A percentile compares a stretch with the other conserved stretches of the same genome.
These are phyloP conservation scores for Ceratocystis cubensis DNA, from an alignment of 2,329 filamentous ascomycete genomes.

Conservation along the genomic window DNA sequence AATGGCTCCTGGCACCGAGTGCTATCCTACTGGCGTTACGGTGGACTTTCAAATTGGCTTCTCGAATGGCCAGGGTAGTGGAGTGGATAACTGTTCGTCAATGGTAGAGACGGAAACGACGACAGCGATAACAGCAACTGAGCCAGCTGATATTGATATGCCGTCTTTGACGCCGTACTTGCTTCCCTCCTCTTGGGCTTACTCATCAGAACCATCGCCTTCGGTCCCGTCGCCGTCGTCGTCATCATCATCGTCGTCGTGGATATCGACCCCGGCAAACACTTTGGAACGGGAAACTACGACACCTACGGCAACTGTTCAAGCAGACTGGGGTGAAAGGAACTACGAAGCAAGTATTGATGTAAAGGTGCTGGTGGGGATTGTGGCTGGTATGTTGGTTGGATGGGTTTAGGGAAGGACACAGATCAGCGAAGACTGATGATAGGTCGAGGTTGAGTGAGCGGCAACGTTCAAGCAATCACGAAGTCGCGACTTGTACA, in stretches of 20 bases:
- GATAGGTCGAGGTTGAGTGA: neutral
- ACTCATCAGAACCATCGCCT: neutral
- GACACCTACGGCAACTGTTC: neutral
- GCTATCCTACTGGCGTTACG: slow-evolving; percentile 33
- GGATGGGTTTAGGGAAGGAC: neutral
- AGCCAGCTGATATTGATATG: neutral
- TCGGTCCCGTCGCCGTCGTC: neutral
- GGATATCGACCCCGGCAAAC: neutral
- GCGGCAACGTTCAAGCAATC: neutral
- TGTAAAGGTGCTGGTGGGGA: neutral
- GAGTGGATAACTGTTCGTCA: neutral
- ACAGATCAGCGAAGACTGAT: neutral
- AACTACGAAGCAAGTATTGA: neutral
- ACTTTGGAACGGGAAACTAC: neutral
- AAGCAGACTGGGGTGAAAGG: neutral
- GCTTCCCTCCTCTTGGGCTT: neutral
- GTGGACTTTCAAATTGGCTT: slow-evolving; percentile 30
- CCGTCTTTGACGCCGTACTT: neutral
- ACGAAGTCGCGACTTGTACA: too few species aligned
- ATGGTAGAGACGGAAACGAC: too few species aligned
- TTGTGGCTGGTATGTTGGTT: neutral
- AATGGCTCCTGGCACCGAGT: slow-evolving; percentile 36
- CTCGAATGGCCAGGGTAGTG: neutral
- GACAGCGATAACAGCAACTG: neutral
- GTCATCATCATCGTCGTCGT: neutral